A percentile compares a stretch with the other conserved stretches of the same genome.
Conservation (phyloP, 1,139 yeast species). For the Magnusiomyces paraingens region DNA sequence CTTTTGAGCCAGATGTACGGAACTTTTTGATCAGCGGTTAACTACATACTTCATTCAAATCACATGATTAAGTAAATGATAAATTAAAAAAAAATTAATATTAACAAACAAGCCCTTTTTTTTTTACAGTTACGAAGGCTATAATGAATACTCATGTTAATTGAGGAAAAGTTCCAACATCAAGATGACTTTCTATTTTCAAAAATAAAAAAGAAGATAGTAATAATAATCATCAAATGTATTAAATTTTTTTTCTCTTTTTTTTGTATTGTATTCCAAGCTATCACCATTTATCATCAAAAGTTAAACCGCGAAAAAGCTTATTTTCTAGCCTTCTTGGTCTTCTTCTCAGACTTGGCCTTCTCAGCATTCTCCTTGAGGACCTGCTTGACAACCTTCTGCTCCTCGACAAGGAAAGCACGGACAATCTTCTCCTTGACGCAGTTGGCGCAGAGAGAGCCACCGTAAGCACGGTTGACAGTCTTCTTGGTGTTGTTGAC, state of each 20-base stretch:
- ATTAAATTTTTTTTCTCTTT: neutral
- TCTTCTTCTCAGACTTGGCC: slow-evolving; percentile 55
- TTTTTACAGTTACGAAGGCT: neutral
- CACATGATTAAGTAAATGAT: no score
- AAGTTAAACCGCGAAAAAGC: neutral
- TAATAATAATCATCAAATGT: neutral
- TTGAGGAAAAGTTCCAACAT: neutral
- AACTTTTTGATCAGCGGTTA: neutral
- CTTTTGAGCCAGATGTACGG: neutral
- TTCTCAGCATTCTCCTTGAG: slow-evolving; percentile 90
- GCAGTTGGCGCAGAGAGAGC: slow-evolving; percentile 97
- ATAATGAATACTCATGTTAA: neutral
- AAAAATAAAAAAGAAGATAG: neutral
- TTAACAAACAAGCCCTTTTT: neutral
- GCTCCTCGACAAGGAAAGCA: slow-evolving; percentile 99
- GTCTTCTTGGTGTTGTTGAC: slow-evolving; percentile 96
- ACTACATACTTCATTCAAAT: neutral
- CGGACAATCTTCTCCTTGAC: slow-evolving; percentile 98
- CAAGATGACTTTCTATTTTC: neutral
- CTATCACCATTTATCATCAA: neutral
- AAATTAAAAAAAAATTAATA: neutral
- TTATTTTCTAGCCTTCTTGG: slow-evolving; percentile 31
- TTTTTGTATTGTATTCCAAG: neutral
- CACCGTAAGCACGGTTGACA: slow-evolving; percentile 99
- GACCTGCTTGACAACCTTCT: slow-evolving; percentile 98